A percentile compares a stretch with the other conserved stretches of the same genome.
Evolutionary conservation across 148 eudicot genomes (phyloP).

Genomic region (Camellia sinensis): DNA sequence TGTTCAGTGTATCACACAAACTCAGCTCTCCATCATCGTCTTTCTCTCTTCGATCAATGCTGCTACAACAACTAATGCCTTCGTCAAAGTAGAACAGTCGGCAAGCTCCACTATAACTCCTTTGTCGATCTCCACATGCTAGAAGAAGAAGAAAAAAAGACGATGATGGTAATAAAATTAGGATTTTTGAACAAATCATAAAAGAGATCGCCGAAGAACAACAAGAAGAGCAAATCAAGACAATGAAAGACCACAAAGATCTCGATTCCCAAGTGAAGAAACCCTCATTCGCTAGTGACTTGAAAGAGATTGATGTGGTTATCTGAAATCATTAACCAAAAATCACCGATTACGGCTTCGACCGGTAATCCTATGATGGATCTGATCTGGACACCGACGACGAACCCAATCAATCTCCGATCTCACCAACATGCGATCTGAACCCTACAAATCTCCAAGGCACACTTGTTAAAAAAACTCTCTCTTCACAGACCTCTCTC

Average conservation of each 20-base stretch:
- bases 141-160: conserved; percentile 1
- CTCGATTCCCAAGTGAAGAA: conserved; percentile 66
- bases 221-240: conserved; percentile 34
- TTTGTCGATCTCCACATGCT: no score
- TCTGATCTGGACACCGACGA: conserved; percentile 3
- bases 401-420: no score
- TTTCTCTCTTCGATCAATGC: no score
- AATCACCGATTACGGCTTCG: conserved; percentile 83
- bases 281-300: conserved; percentile 24
- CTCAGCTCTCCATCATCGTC: no score
- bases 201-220: conserved; percentile 28
- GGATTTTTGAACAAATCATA: conserved; percentile 15
- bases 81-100: no score
- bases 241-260: conserved; percentile 80
- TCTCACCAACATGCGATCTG: no score
- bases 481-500: no score
- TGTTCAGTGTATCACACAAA: no score
- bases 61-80: no score
- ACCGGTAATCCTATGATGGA: conserved; percentile 82
- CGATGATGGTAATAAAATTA: conserved; percentile 28
- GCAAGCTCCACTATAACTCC: no score
- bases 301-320: conserved; percentile 13
- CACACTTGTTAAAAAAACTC: no score
- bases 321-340: conserved; percentile 66
- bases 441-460: no score